Evolutionary conservation across 805 yeast species (phyloP), one percentile per base, ranked within the genome.

Genomic region (Suhomyces vadensis): DNA sequence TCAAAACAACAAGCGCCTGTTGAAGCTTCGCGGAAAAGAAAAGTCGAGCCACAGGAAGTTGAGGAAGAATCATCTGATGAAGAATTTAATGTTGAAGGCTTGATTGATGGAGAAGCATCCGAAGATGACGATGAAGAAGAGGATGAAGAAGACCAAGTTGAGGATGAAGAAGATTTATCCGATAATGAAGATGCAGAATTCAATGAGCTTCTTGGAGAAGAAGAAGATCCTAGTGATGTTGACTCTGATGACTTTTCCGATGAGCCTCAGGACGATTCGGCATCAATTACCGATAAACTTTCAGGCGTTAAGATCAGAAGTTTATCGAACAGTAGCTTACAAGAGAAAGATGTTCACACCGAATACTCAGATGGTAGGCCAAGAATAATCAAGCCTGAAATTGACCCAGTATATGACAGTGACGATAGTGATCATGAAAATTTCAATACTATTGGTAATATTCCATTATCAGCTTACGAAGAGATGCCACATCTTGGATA

Each of bases 401-500:
- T 94, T 48, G 87, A 89, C 27, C 98, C 99, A 5, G 82, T 81
- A n/a, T 94, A 92, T 63, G 97, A 92, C 60, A 81, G 90, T 51
- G 99, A 94, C 67, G 99, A 94, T 59, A 81, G 90, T 54, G 97
- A 91, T 60, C 78, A 81, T 49, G 95, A 88, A 50, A 73, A 75
- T 33, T 69, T 69, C 54, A 94, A 94, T 67, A 89, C 97, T 3
- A 87, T 94, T 54, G 99, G 99, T 39, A 88, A 94, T 61, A 79
- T 94, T 46, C 98, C 99, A 40, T 59, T 94, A 16, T 79, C 92
- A 14, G 96, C 96, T 1, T 94, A 94, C 62, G 99, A 94, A 44
- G 96, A 91, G 65, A 86, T 85, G 83, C 99, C 99, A 1, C 99
- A 94, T 62, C 82, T 94, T 48, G 98, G 99, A 46, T 94, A 94